A percentile compares a stretch with the other conserved stretches of the same genome.
Evolutionary conservation across 2,329 filamentous ascomycete genomes (phyloP).

Genomic region (Aspergillus persii): DNA sequence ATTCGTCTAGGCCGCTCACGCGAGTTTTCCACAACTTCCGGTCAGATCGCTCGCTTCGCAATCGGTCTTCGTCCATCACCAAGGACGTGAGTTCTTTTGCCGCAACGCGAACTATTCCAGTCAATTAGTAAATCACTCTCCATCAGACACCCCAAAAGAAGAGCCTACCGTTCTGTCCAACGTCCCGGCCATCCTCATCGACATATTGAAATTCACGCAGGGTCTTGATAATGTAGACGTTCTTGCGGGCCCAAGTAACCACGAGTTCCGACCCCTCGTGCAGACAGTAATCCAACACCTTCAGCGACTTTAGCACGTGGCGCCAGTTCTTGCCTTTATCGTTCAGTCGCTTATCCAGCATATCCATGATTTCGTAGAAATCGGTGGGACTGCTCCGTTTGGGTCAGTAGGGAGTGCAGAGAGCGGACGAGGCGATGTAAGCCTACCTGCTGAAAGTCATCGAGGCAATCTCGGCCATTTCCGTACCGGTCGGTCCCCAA

Average conservation of each 20-base stretch:
- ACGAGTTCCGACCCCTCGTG: conserved; percentile 96
- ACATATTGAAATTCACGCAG: conserved; percentile 95
- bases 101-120: conserved; percentile 74
- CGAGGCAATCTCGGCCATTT: conserved; percentile 98
- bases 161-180: conserved; percentile 85
- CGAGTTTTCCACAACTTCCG: conserved; percentile 95
- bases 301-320: conserved; percentile 94
- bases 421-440: not conserved
- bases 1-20: conserved; percentile 86
- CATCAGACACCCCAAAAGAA: not conserved
- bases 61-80: conserved; percentile 87
- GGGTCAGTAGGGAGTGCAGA: not conserved
- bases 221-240: conserved; percentile 98
- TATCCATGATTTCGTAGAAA: conserved; percentile 99
- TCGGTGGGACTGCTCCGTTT: conserved; percentile 70
- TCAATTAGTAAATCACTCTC: not conserved
- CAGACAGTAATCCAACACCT: conserved; percentile 95
- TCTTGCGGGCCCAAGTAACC: conserved; percentile 96
- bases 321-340: conserved; percentile 99
- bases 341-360: conserved; percentile 97
- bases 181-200: conserved; percentile 91
- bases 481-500: conserved; percentile 95
- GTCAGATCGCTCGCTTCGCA: conserved; percentile 86
- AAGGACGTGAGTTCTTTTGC: conserved; percentile 93
- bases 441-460: conserved; percentile 96